Conservation (phyloP, 106 monocot species). For the Acorus gramineus region DNA sequence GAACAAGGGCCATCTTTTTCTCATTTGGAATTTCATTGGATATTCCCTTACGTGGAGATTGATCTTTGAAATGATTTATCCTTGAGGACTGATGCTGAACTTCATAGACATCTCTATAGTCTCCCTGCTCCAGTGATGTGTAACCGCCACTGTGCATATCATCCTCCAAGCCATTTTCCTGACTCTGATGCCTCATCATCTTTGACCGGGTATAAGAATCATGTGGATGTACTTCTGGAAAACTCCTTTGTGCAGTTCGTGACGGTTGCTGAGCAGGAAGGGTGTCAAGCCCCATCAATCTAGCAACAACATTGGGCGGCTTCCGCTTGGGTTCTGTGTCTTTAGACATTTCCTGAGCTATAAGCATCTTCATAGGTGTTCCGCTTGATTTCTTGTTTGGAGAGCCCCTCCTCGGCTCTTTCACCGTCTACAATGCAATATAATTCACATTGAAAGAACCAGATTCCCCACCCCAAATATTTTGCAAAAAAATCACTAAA, state of each 20-base stretch:
- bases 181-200: too few relatives aligned
- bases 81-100: slow-evolving; percentile 25
- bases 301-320: slow-evolving; percentile 67
- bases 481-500: too few relatives aligned
- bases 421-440: slow-evolving; percentile 23
- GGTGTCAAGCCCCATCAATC: slow-evolving; percentile 77
- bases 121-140: slow-evolving; percentile 4
- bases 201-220: too few relatives aligned
- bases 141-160: slow-evolving; percentile 8
- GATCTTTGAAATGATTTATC: slow-evolving; percentile 5
- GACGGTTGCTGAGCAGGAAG: slow-evolving; percentile 29
- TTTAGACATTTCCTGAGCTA: slow-evolving; percentile 75
- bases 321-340: slow-evolving; percentile 41
- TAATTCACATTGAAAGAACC: neutral
- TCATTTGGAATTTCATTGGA: slow-evolving; percentile 22
- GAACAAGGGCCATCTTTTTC: slow-evolving; percentile 73
- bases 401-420: slow-evolving; percentile 30
- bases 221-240: neutral
- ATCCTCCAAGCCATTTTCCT: neutral
- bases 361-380: slow-evolving; percentile 74
- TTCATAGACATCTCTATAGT: slow-evolving; percentile 47
- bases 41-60: slow-evolving; percentile 11
- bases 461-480: too few relatives aligned
- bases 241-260: slow-evolving; percentile 6
- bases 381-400: slow-evolving; percentile 34